Conservation (phyloP, 257 asterid genomes). For the Primulina eburnea region DNA sequence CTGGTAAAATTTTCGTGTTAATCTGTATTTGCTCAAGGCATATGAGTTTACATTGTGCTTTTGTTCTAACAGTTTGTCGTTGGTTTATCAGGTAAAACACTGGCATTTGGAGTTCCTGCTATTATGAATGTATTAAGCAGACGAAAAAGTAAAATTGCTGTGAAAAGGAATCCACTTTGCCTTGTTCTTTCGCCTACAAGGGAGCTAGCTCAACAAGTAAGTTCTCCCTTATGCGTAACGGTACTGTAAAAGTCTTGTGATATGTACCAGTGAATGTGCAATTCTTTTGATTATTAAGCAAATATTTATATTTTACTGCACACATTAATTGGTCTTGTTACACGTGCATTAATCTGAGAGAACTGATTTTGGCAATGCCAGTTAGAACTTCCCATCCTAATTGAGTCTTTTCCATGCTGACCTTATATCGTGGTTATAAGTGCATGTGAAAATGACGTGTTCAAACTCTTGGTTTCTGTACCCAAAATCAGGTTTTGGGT, state of each 20-base stretch:
- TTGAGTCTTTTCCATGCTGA: background rate
- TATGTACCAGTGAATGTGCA: background rate
- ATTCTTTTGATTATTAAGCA: background rate
- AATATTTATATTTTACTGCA: background rate
- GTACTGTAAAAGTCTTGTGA: background rate
- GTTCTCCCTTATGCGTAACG: slow-evolving; percentile 21
- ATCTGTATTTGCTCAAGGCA: background rate
- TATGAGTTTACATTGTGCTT: slow-evolving; percentile 1
- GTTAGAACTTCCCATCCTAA: background rate
- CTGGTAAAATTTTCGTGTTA: slow-evolving; percentile 43
- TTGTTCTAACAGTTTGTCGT: slow-evolving; percentile 9
- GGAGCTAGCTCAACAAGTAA: slow-evolving; percentile 96
- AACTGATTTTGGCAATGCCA: background rate
- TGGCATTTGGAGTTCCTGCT: slow-evolving; percentile 96
- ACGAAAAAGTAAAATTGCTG: slow-evolving; percentile 41
- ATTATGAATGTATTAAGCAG: slow-evolving; percentile 65
- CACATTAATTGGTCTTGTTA: background rate
- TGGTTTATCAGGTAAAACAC: slow-evolving; percentile 68
- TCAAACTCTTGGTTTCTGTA: background rate
- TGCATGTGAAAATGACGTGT: background rate
- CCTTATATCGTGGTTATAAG: background rate
- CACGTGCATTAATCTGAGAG: slow-evolving; percentile 1
- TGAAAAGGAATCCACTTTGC: slow-evolving; percentile 65
- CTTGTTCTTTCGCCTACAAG: slow-evolving; percentile 94
- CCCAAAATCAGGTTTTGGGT: background rate